These are phyloP conservation scores for Dunaliella salina DNA, from an alignment of 163 green algal genomes.

Conservation along the genomic window DNA sequence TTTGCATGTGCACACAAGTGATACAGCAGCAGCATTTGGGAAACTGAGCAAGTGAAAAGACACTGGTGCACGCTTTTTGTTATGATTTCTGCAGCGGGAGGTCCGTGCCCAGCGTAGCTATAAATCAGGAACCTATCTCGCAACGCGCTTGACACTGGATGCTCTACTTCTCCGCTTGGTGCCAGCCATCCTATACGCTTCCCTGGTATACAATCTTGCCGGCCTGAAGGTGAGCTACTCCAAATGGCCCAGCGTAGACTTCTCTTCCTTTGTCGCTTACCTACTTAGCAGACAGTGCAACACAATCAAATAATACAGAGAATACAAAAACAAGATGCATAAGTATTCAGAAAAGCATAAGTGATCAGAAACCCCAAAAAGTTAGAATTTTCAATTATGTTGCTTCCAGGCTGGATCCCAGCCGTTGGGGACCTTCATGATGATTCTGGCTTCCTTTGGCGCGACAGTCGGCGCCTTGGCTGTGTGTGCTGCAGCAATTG, in stretches of 20 bases:
- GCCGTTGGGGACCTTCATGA: conserved; percentile 52
- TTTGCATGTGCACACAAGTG: too few relatives aligned
- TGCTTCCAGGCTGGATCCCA: conserved; percentile 12
- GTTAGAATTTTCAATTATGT: too few relatives aligned
- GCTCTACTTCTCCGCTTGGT: conserved; percentile 63
- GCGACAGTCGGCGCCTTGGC: conserved; percentile 51
- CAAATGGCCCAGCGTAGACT: too few relatives aligned
- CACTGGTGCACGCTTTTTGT: too few relatives aligned
- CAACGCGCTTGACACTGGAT: conserved; percentile 60
- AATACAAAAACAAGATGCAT: too few relatives aligned
- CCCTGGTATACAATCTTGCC: conserved; percentile 59
- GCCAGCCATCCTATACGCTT: conserved; percentile 57
- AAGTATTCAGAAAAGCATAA: too few relatives aligned
- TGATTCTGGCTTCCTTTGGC: conserved; percentile 52
- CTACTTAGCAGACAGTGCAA: too few relatives aligned
- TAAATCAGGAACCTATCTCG: conserved; percentile 46
- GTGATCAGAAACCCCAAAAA: too few relatives aligned
- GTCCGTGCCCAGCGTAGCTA: conserved; percentile 54
- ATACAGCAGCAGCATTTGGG: too few relatives aligned
- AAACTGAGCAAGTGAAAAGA: too few relatives aligned
- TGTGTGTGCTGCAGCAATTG: conserved; percentile 44
- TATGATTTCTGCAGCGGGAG: conserved; percentile 16
- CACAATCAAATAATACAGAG: too few relatives aligned
- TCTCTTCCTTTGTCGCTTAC: too few relatives aligned
- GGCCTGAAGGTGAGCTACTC: conserved; percentile 30